Evolutionary conservation across 768 basidiomycete genomes (phyloP).

Genomic region (Mycena latifolia): DNA sequence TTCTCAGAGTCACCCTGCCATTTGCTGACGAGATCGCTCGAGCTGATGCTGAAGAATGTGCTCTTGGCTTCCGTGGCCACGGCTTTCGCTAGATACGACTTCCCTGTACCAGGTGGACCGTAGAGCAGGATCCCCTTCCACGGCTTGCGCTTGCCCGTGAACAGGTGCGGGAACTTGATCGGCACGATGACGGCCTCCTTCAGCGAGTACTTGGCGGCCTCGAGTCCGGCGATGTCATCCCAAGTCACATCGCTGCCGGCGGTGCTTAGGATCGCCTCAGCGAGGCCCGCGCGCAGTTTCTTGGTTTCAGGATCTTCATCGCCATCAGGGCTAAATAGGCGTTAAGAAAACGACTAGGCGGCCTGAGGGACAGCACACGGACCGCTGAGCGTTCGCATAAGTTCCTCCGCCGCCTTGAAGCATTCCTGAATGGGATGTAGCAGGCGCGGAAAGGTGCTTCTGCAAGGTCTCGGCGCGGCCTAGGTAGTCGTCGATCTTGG

Average conservation of each 20-base stretch:
- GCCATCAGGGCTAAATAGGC: conserved; percentile 49
- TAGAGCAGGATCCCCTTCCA: conserved; percentile 86
- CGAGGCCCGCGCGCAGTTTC: conserved; percentile 80
- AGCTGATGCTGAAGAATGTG: conserved; percentile 86
- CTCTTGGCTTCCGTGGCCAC: conserved; percentile 90
- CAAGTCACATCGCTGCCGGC: conserved; percentile 86
- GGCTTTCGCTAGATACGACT: conserved; percentile 85
- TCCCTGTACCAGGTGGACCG: conserved; percentile 87
- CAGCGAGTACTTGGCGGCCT: conserved; percentile 80
- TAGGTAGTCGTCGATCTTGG: conserved; percentile 83
- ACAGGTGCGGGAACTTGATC: conserved; percentile 87
- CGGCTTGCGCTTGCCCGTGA: conserved; percentile 89
- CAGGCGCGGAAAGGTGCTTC: conserved; percentile 65
- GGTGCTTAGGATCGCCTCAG: conserved; percentile 72
- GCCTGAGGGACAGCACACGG: not conserved
- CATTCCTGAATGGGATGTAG: conserved; percentile 58
- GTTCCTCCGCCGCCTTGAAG: conserved; percentile 1
- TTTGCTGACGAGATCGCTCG: conserved; percentile 84
- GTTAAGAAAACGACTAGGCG: not conserved
- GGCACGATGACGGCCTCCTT: conserved; percentile 90
- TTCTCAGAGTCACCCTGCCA: conserved; percentile 91
- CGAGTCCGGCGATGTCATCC: conserved; percentile 88
- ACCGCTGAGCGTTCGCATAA: not conserved
- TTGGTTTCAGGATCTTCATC: conserved; percentile 81
- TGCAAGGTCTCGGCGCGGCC: conserved; percentile 83